Evolutionary conservation across 2,329 filamentous ascomycete species (phyloP), one percentile per base, ranked within the genome.

Genomic region (Pyrenophora teres): DNA sequence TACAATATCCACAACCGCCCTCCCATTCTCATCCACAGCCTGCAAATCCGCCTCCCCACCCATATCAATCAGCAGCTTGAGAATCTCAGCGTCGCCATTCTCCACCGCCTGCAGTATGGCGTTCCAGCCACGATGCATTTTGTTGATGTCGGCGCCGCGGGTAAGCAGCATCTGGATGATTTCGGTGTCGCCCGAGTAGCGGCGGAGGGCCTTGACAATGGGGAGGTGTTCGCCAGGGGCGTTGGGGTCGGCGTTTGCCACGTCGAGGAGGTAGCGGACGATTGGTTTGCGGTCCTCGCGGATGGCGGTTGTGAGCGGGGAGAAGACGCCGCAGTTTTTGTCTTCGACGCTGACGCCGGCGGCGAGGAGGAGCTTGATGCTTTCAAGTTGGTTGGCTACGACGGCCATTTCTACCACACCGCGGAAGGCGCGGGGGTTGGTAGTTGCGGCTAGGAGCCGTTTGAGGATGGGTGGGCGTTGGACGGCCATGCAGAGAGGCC

Each of bases 271-370:
- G 73, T 78, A 88, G 3, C 69, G 70, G 35, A 87, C 83, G 49
- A 88, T 87, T 0, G 82, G 80, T 38, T 80, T 82, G 59, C 80
- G 79, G 21, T 83, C 76, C 69, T 89, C 86, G 10, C 86, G 83
- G 49, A 88, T 83, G 7, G 85, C 84, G 0, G 84, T 87, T 0
- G 86, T 89, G 3, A 89, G 78, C 0, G 85, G 84, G 0, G 84
- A 87, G 75, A 89, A 90, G 41, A 89, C 87, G 46, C 87, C 87
- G 16, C 85, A 86, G 64, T 87, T 89, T 73, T 86, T 86, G 73
- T 88, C 87, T 68, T 89, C 86, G 47, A 88, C 84, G 35, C 80
- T 85, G 15, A 88, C 82, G 12, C 87, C 87, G 0, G 85, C 84
- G 13, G 76, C 78, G 13, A 89, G 76, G 30, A 89, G 79, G 39